phyloP scores from a whole-genome alignment of 169 alveolate genomes.

The Eimeria praecox region DNA sequence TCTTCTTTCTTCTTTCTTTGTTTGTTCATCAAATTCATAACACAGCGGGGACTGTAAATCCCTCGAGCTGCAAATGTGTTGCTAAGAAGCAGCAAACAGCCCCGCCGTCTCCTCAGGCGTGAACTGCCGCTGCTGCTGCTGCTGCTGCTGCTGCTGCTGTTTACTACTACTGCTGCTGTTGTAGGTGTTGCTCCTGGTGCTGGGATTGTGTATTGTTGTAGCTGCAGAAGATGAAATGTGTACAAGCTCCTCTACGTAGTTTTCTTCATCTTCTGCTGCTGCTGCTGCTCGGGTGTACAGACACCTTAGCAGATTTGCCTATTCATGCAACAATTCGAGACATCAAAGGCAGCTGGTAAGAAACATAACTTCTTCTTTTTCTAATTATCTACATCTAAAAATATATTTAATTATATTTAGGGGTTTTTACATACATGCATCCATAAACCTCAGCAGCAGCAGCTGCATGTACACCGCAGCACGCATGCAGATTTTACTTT shows the following conservation, averaged over 20 bases:
- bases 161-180: not conserved
- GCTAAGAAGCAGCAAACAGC: not conserved
- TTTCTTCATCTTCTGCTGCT: constrained; percentile 2
- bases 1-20: not conserved
- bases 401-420: not conserved
- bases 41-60: not conserved
- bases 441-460: not conserved
- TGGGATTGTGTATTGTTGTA: not conserved
- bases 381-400: not conserved
- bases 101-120: not conserved
- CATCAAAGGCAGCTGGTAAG: constrained; percentile 84
- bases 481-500: not conserved
- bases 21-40: not conserved
- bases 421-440: not conserved
- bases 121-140: not conserved
- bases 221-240: not conserved
- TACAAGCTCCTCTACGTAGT: not conserved
- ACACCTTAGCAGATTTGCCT: constrained; percentile 83
- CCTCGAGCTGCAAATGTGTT: not conserved
- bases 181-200: not conserved
- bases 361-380: not conserved
- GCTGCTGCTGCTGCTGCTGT: constrained; percentile 33
- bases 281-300: constrained; percentile 5
- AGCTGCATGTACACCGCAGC: not conserved
- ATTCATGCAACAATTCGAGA: constrained; percentile 84